Base-by-base conservation (phyloP, 768 basidiomycete genomes). In the Phlegmacium glaucopus region DNA sequence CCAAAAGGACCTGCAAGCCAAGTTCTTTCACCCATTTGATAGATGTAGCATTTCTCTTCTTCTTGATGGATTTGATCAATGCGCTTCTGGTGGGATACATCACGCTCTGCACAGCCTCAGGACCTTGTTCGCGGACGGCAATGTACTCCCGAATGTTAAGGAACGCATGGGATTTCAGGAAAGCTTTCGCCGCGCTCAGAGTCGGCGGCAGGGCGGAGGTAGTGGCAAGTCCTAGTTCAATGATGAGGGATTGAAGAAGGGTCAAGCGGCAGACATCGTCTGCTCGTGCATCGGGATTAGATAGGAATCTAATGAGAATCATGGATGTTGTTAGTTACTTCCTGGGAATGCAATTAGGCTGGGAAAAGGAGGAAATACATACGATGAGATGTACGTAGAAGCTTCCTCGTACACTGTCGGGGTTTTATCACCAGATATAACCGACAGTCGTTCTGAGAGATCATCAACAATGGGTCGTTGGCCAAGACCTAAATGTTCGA, bases 141-240 rank as follows among this genome's bases (percentile, higher is more conserved):
- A 89, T 70, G 61, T 90, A 90, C 50, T 90, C 87, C 41, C 74
- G 74, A 48, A 91, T 77, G 56, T 87, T 88, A 26, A 90, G 56
- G 59, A 89, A 88, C 0, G 72, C 86, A 34, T 72, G 72, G 6
- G 79, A 67, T 65, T 85, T 89, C 39, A 90, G 64, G 35, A 84
- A 68, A 11, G 77, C 76, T 53, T 78, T 82, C n/a, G 87, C 89
- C 6, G 84, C 72, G n/a, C 64, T 77, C 44, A 90, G 64, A 0
- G 84, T 77, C 26, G 62, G 61, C 2, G 88, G 88, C 3, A 87
- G 68, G 18, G 55, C 22, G 22, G 22, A 54, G 9, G 72, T 66
- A 26, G 67, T 69, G 0, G 72, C 71, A 44, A 77, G 68, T n/a
- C 87, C 87, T n/a, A 90, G 72, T 65, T 90, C 89, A 50, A 90